A percentile compares a stretch with the other conserved stretches of the same genome.
These are phyloP conservation scores for Erodium maritimum DNA, from an alignment of 345 rosid species.

Conservation along the genomic window DNA sequence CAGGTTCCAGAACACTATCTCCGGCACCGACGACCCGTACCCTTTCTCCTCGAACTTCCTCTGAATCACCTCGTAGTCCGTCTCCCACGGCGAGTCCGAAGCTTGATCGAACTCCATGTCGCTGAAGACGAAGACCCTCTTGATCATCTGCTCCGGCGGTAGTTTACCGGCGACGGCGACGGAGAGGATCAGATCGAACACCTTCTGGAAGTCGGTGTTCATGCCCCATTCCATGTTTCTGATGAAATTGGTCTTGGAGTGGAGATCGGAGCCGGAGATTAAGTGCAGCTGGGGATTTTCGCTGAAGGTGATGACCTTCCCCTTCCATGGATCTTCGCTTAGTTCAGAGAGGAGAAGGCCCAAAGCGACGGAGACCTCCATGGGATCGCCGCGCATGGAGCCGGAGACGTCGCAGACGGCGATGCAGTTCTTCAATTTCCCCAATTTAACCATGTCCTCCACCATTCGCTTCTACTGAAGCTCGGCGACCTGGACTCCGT, in stretches of 20 bases:
- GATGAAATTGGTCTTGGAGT: slow-evolving; percentile 24
- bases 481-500: slow-evolving; percentile 40
- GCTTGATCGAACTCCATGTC: slow-evolving; percentile 50
- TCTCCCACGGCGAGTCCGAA: neutral
- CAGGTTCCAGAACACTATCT: slow-evolving; percentile 29
- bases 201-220: slow-evolving; percentile 37
- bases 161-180: slow-evolving; percentile 34
- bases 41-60: neutral
- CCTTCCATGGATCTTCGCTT: slow-evolving; percentile 70
- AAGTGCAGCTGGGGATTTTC: slow-evolving; percentile 21
- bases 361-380: slow-evolving; percentile 47
- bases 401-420: slow-evolving; percentile 54
- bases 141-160: slow-evolving; percentile 42
- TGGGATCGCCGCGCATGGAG: slow-evolving; percentile 30
- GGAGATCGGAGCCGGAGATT: slow-evolving; percentile 21
- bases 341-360: slow-evolving; percentile 43
- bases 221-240: slow-evolving; percentile 14
- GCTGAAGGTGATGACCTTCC: slow-evolving; percentile 46
- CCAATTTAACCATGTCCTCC: slow-evolving; percentile 27
- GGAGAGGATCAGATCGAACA: slow-evolving; percentile 35
- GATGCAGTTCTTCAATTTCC: slow-evolving; percentile 36
- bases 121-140: slow-evolving; percentile 47
- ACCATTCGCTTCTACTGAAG: slow-evolving; percentile 54
- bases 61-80: no score
- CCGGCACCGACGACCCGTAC: neutral